Evolutionary conservation across 306 rosid species (phyloP).

Genomic region (Mimosa pudica): DNA sequence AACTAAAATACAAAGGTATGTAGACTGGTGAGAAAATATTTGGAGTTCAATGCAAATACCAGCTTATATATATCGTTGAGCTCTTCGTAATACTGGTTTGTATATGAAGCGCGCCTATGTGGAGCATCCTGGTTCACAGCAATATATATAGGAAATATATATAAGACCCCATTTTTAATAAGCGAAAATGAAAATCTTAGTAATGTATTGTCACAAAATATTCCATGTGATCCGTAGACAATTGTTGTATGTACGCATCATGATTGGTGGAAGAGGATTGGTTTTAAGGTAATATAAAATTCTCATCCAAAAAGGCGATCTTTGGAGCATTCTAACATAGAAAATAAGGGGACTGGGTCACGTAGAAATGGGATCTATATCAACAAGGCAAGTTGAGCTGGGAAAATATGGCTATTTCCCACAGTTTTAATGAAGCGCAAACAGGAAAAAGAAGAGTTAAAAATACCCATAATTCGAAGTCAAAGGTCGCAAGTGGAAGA

Average conservation of each 20-base stretch:
- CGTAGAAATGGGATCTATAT: conserved; percentile 21
- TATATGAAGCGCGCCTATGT: conserved; percentile 23
- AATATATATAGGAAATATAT: conserved; percentile 46
- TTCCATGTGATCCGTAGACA: conserved; percentile 19
- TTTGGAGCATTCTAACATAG: conserved; percentile 42
- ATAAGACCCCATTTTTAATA: conserved; percentile 24
- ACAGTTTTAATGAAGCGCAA: neutral
- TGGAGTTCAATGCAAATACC: conserved; percentile 11
- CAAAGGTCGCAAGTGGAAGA: conserved; percentile 41
- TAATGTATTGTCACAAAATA: conserved; percentile 18
- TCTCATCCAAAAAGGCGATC: conserved; percentile 45
- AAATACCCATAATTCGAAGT: conserved; percentile 17
- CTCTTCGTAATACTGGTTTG: neutral
- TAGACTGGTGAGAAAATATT: neutral
- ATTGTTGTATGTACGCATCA: neutral
- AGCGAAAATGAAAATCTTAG: neutral
- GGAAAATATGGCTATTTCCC: neutral
- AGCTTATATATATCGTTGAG: neutral
- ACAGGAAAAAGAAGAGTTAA: neutral
- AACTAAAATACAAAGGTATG: neutral
- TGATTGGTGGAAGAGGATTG: conserved; percentile 14
- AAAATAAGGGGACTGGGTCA: conserved; percentile 7
- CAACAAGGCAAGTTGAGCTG: conserved; percentile 40
- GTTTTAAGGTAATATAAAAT: conserved; percentile 25
- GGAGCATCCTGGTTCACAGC: conserved; percentile 58